phyloP scores from a whole-genome alignment of 345 rosid species.

The Linum tenue region DNA sequence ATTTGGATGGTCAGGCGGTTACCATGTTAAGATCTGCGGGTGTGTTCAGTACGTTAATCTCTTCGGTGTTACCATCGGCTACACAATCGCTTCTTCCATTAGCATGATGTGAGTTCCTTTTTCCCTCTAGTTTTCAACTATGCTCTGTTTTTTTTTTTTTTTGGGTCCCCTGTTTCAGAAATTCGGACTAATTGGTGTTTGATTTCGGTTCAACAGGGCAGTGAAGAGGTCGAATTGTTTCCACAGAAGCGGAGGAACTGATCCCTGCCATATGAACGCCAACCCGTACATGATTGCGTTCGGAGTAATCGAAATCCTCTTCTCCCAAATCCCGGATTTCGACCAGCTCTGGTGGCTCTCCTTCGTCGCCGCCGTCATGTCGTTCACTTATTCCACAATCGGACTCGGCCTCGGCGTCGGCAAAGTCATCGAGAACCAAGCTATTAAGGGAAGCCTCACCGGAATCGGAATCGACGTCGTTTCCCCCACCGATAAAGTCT shows the following conservation, averaged over 20 bases:
- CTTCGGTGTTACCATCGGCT: neutral
- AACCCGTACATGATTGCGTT: neutral
- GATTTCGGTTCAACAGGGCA: neutral
- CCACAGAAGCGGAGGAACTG: neutral
- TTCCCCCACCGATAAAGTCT: neutral
- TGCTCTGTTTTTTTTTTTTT: too few relatives aligned
- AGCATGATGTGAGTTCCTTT: neutral
- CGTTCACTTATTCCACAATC: neutral
- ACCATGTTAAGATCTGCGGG: neutral
- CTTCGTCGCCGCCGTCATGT: constrained; percentile 1
- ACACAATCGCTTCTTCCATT: neutral
- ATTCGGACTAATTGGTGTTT: neutral
- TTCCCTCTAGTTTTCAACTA: too few relatives aligned
- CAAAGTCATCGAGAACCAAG: neutral
- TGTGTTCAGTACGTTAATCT: neutral
- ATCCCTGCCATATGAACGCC: neutral
- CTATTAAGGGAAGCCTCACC: neutral
- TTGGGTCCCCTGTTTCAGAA: neutral
- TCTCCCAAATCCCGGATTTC: constrained; percentile 3
- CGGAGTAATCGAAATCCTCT: neutral
- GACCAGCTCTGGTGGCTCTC: neutral
- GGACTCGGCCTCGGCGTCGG: neutral
- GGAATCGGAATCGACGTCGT: neutral
- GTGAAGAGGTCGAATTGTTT: neutral
- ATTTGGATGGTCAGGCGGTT: neutral